These are phyloP conservation scores for Volvox carteri DNA, from an alignment of 163 green algal genomes.

Conservation along the genomic window DNA sequence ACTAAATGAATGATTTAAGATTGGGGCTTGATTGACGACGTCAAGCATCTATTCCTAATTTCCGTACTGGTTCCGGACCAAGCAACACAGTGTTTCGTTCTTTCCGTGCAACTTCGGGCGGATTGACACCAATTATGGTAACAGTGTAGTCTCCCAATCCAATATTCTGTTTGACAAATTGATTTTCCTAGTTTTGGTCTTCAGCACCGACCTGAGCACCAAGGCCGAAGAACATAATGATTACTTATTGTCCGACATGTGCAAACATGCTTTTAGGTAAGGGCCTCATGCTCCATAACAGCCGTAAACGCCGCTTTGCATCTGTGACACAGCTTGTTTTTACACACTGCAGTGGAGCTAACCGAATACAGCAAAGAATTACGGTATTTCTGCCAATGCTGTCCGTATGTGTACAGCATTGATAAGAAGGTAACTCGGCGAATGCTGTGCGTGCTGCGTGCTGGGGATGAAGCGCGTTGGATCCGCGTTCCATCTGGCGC, in stretches of 20 bases:
- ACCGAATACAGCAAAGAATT: constrained; percentile 76
- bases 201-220: neutral
- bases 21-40: too few relatives aligned
- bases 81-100: too few relatives aligned
- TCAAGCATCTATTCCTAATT: too few relatives aligned
- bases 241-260: constrained; percentile 91
- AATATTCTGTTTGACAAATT: too few relatives aligned
- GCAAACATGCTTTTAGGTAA: constrained; percentile 91
- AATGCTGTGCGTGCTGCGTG: constrained; percentile 30
- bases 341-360: constrained; percentile 69
- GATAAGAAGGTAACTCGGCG: constrained; percentile 75
- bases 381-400: constrained; percentile 89
- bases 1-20: too few relatives aligned
- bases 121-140: too few relatives aligned
- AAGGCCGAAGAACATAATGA: constrained; percentile 56
- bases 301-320: neutral
- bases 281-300: neutral
- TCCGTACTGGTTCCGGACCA: too few relatives aligned
- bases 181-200: too few relatives aligned
- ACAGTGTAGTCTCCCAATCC: too few relatives aligned
- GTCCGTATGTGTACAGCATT: constrained; percentile 93
- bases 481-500: too few relatives aligned
- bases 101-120: too few relatives aligned
- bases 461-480: too few relatives aligned
- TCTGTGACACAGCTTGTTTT: neutral